phyloP scores from a whole-genome alignment of 768 basidiomycete genomes.

The Kwoniella sp. region DNA sequence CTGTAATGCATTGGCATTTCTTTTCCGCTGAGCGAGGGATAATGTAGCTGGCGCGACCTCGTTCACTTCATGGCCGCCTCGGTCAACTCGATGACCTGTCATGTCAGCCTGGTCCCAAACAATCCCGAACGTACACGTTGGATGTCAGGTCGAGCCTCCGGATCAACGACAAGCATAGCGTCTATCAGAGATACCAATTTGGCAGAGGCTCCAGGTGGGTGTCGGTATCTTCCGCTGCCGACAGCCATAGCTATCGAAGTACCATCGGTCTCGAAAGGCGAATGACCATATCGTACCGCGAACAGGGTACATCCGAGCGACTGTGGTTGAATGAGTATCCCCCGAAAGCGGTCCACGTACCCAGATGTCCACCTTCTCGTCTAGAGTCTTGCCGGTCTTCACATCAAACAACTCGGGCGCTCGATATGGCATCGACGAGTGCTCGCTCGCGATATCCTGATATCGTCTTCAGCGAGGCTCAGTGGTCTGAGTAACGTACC shows the following conservation, averaged over 20 bases:
- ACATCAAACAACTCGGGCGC: constrained; percentile 98
- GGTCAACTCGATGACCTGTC: constrained; percentile 56
- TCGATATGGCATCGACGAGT: constrained; percentile 97
- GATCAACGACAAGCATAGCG: constrained; percentile 75
- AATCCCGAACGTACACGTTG: constrained; percentile 50
- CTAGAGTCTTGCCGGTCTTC: constrained; percentile 76
- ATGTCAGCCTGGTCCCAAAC: background rate
- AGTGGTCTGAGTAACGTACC: constrained; percentile 51
- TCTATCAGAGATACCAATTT: constrained; percentile 65
- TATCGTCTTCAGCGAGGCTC: background rate
- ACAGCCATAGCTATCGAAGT: constrained; percentile 98
- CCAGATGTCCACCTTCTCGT: constrained; percentile 97
- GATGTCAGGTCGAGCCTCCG: constrained; percentile 77
- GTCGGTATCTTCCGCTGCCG: constrained; percentile 84
- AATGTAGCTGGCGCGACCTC: too few relatives aligned
- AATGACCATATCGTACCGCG: constrained; percentile 90
- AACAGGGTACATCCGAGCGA: constrained; percentile 93
- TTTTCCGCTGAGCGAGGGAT: too few relatives aligned
- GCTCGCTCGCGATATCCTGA: constrained; percentile 91
- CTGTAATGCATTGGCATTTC: too few relatives aligned
- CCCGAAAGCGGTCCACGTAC: constrained; percentile 60
- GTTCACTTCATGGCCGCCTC: constrained; percentile 24
- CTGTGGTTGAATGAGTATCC: constrained; percentile 54
- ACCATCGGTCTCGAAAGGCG: constrained; percentile 96
- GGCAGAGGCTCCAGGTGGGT: constrained; percentile 61